Evolutionary conservation across 768 basidiomycete genomes (phyloP).

Genomic region (Amanita phalloides): DNA sequence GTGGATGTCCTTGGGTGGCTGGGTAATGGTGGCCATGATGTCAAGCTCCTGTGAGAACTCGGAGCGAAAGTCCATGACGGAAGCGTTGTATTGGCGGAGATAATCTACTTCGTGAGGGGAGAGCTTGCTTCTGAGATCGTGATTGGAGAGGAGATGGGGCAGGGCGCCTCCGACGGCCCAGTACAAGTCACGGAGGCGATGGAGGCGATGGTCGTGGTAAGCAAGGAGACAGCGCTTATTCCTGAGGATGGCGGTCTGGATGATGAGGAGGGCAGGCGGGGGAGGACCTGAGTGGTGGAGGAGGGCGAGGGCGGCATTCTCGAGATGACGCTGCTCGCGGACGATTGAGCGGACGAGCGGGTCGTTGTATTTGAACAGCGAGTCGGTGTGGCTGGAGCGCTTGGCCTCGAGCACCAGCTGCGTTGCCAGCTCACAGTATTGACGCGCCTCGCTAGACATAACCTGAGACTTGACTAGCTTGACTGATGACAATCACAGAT

Average conservation of each 20-base stretch:
- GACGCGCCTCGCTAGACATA: conserved; percentile 37
- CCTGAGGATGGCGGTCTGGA: conserved; percentile 80
- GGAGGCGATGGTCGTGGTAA: conserved; percentile 81
- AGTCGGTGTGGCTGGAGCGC: conserved; percentile 74
- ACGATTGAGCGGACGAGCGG: conserved; percentile 75
- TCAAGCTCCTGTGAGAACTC: conserved; percentile 84
- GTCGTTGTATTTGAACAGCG: conserved; percentile 88
- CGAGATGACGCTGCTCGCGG: conserved; percentile 87
- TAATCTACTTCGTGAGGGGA: conserved; percentile 59
- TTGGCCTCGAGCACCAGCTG: conserved; percentile 83
- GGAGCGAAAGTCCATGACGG: conserved; percentile 74
- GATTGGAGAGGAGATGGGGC: conserved; percentile 64
- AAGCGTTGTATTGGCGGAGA: conserved; percentile 4
- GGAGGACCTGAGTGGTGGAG: conserved; percentile 28
- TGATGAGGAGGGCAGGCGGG: conserved; percentile 63
- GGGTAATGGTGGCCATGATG: conserved; percentile 70
- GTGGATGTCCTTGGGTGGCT: conserved; percentile 84
- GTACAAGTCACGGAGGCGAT: conserved; percentile 77
- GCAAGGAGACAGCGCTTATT: conserved; percentile 96
- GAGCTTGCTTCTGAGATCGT: conserved; percentile 61
- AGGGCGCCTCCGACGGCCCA: conserved; percentile 86
- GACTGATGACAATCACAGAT: too few relatives aligned
- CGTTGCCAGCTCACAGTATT: conserved; percentile 79
- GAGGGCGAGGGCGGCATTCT: conserved; percentile 38
- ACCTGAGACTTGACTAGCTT: too few relatives aligned